phyloP scores from a whole-genome alignment of 495 filamentous ascomycete genomes.

The Penicillium macrosclerotiorum region DNA sequence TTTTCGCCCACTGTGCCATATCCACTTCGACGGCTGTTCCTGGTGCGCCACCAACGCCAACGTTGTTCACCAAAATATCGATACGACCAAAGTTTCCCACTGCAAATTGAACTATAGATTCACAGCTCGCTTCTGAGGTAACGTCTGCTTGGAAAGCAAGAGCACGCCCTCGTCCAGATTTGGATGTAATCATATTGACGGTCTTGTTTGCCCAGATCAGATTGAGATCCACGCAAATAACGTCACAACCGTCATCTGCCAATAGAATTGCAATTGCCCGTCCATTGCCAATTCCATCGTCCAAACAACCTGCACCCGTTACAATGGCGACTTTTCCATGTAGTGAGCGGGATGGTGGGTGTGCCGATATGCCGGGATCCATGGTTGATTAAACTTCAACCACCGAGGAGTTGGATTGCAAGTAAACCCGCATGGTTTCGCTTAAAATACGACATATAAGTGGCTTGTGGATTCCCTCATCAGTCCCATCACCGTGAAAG shows the following conservation, averaged over 20 bases:
- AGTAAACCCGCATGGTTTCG: not conserved
- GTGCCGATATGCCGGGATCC: conserved; percentile 16
- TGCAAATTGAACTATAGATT: conserved; percentile 35
- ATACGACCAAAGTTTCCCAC: conserved; percentile 43
- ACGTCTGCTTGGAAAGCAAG: conserved; percentile 48
- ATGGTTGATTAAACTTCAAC: conserved; percentile 10
- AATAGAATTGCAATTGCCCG: conserved; percentile 57
- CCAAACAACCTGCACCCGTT: conserved; percentile 54
- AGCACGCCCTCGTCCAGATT: conserved; percentile 23
- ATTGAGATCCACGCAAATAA: conserved; percentile 54
- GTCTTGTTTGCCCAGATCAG: conserved; percentile 46
- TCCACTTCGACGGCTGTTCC: conserved; percentile 56
- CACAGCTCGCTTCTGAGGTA: conserved; percentile 46
- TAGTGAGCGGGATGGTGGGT: conserved; percentile 29
- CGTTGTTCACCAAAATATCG: conserved; percentile 58
- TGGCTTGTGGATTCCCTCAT: not conserved
- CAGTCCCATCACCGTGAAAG: conserved; percentile 3
- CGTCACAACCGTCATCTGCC: conserved; percentile 51
- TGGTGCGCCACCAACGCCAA: conserved; percentile 51
- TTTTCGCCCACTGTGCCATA: conserved; percentile 49
- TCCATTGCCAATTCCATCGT: conserved; percentile 57
- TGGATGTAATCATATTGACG: conserved; percentile 42
- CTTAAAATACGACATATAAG: not conserved
- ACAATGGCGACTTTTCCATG: conserved; percentile 55
- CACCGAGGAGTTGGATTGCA: not conserved